Base-by-base conservation (phyloP, 225 moss, liverwort and hornwort species). In the Anthoceros angustus region DNA sequence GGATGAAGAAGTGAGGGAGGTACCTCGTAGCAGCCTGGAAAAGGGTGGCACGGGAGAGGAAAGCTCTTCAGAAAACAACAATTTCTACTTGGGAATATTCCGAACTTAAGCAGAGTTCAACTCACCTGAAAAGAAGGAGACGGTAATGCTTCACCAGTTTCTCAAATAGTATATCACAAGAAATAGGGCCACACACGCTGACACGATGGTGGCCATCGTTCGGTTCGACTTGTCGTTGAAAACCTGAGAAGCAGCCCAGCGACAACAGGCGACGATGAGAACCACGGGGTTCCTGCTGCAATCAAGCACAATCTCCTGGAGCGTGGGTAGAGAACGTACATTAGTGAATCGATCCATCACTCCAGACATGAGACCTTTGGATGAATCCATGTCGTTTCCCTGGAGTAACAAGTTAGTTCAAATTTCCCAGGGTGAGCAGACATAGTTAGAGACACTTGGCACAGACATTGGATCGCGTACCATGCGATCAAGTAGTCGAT, bases 341-440 rank as follows among this genome's bases (percentile, higher is more conserved):
- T 73, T 78, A 42, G 78, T 88, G 60, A 92, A 88, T 63, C 86
- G 88, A 67, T 86, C 86, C 84, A 92, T 84, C 45, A 87, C 90
- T 71, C 94, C 90, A 61, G 90, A 82, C 75, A 94, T 84, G 70
- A 86, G 69, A 61, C 90, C 87, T 76, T 87, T 86, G 75, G 84
- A 80, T 49, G 90, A 74, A 72, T 94, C 90, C 87, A 94, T 94
- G 67, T 83, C 94, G 80, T 86, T 90, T 66, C 87, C 94, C 93
- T 94, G 82, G 32, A 32, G 32, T 32, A 32, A 32, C 32, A 55
- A 55, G 55, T 18, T 5, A 55, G 55, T 18, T 55, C 55, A 55
- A 12, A 55, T 32, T 32, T 32, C 32, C 45, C 66, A 41, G n/a
- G 39, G 4, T 21, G 38, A 43, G 12, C 4, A 39, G 32, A 40